Evolutionary conservation across 345 rosid genomes (phyloP).

Genomic region (Moricandia moricandioides): DNA sequence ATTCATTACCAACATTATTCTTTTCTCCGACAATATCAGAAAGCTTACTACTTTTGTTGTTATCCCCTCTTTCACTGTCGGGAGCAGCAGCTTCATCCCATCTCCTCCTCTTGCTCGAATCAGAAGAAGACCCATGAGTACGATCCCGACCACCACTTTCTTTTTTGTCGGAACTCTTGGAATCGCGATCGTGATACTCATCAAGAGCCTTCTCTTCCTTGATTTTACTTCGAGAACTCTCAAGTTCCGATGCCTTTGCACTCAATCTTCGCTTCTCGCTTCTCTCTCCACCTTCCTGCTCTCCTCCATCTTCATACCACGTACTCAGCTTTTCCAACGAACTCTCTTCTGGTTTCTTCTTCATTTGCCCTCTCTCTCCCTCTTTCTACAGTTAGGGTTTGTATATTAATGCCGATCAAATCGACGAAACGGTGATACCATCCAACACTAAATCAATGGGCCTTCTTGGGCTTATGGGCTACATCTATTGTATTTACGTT

Average conservation of each 20-base stretch:
- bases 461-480: too few species aligned
- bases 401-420: neutral
- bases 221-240: constrained; percentile 54
- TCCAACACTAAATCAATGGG: too few species aligned
- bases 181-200: constrained; percentile 56
- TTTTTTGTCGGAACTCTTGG: constrained; percentile 58
- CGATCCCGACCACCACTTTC: constrained; percentile 69
- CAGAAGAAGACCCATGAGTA: constrained; percentile 52
- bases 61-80: constrained; percentile 43
- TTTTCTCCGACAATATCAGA: constrained; percentile 62
- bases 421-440: neutral
- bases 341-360: constrained; percentile 88
- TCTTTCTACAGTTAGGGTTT: constrained; percentile 16
- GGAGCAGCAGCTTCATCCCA: constrained; percentile 77
- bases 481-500: too few species aligned
- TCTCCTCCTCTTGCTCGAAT: constrained; percentile 70
- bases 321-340: constrained; percentile 81
- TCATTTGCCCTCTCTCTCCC: constrained; percentile 22
- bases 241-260: constrained; percentile 55
- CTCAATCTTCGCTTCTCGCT: constrained; percentile 61
- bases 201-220: constrained; percentile 52
- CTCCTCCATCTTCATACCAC: constrained; percentile 85
- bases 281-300: constrained; percentile 47
- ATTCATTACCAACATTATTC: constrained; percentile 50
- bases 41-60: constrained; percentile 48